These are phyloP conservation scores for Suillus lakei DNA, from an alignment of 768 basidiomycete species.

Conservation along the genomic window DNA sequence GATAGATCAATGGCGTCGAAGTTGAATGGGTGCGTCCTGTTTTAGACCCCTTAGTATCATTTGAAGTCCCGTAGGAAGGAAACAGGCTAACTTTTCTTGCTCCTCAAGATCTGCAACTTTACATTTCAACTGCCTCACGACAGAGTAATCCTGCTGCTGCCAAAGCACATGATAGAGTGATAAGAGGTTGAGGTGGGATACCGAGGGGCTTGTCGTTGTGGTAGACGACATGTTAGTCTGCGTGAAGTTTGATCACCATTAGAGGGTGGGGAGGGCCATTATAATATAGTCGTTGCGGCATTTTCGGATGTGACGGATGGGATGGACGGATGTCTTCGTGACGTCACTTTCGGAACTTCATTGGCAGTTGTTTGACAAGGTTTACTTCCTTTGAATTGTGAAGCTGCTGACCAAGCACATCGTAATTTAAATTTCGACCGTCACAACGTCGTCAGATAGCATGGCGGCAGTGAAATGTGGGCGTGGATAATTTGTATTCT, in stretches of 20 bases:
- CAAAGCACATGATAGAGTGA: neutral
- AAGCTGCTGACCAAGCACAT: neutral
- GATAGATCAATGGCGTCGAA: neutral
- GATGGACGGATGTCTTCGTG: neutral
- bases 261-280: neutral
- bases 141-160: neutral
- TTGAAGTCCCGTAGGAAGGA: neutral
- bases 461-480: neutral
- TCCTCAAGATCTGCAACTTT: neutral
- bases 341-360: neutral
- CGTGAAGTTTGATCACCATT: neutral
- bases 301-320: slow-evolving; percentile 1
- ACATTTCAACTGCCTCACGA: neutral
- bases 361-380: neutral
- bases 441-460: neutral
- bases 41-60: neutral
- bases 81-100: neutral
- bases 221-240: neutral
- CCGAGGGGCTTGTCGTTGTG: neutral
- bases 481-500: neutral
- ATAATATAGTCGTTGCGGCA: neutral
- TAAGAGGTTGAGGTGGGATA: neutral
- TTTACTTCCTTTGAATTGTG: slow-evolving; percentile 1
- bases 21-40: neutral
- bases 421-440: no score